These are phyloP conservation scores for Escovopsis weberi DNA, from an alignment of 2,329 filamentous ascomycete genomes.

Conservation along the genomic window DNA sequence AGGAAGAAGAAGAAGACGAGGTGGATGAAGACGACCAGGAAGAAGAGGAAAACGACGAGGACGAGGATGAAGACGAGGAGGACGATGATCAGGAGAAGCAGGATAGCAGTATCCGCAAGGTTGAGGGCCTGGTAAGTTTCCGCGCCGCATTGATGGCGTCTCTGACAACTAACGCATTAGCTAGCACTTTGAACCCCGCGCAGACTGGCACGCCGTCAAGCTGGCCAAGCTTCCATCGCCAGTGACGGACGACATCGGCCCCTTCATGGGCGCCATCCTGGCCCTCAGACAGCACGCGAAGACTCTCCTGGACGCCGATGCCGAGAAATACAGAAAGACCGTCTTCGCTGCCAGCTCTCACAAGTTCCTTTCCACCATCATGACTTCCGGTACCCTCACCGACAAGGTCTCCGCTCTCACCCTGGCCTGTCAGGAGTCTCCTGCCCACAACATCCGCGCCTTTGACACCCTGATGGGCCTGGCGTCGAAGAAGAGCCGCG, in stretches of 20 bases:
- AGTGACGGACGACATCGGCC: slow-evolving; percentile 29
- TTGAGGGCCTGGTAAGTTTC: slow-evolving; percentile 21
- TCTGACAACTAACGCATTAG: slow-evolving; percentile 21
- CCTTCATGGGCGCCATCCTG: slow-evolving; percentile 29
- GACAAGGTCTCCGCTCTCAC: slow-evolving; percentile 96
- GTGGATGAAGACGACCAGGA: slow-evolving; percentile 13
- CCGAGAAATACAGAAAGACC: slow-evolving; percentile 57
- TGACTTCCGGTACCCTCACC: slow-evolving; percentile 88
- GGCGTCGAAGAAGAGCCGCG: slow-evolving; percentile 86
- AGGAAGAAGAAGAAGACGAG: slow-evolving; percentile 20
- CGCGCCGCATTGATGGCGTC: slow-evolving; percentile 4
- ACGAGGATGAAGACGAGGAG: slow-evolving; percentile 17
- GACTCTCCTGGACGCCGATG: slow-evolving; percentile 63
- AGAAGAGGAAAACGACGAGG: slow-evolving; percentile 17
- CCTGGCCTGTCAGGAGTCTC: slow-evolving; percentile 88
- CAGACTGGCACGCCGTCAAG: slow-evolving; percentile 40
- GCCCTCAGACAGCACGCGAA: slow-evolving; percentile 55
- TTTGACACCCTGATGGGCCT: slow-evolving; percentile 71
- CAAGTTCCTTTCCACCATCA: slow-evolving; percentile 94
- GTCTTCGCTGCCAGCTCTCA: slow-evolving; percentile 72
- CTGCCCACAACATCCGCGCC: slow-evolving; percentile 79
- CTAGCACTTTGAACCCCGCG: slow-evolving; percentile 41
- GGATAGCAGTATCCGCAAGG: slow-evolving; percentile 11
- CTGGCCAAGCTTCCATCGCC: slow-evolving; percentile 29
- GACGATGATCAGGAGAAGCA: slow-evolving; percentile 1